Conservation (phyloP, 805 yeast species). For the Saturnispora sekii region DNA sequence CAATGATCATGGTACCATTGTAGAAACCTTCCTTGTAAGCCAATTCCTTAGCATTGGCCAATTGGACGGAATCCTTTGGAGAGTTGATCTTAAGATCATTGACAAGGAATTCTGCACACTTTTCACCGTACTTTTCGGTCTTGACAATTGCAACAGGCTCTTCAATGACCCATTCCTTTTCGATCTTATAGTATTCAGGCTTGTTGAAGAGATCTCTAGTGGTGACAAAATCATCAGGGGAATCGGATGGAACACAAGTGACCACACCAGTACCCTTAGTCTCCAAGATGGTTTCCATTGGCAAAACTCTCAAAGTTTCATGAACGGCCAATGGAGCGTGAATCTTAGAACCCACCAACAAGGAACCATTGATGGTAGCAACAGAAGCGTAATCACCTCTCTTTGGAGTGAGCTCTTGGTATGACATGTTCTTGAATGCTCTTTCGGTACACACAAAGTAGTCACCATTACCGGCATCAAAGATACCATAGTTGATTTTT, state of each 20-base stretch:
- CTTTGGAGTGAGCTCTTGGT: slow-evolving; percentile 82
- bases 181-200: slow-evolving; percentile 81
- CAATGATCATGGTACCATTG: slow-evolving; percentile 72
- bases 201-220: slow-evolving; percentile 75
- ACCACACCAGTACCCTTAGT: slow-evolving; percentile 98
- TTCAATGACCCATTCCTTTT: slow-evolving; percentile 74
- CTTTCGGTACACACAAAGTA: slow-evolving; percentile 84
- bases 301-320: slow-evolving; percentile 69
- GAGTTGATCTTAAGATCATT: slow-evolving; percentile 86
- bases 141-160: slow-evolving; percentile 66
- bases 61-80: slow-evolving; percentile 80
- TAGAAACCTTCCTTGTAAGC: slow-evolving; percentile 97
- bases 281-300: slow-evolving; percentile 96
- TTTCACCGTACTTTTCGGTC: slow-evolving; percentile 81
- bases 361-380: slow-evolving; percentile 54
- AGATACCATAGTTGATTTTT: slow-evolving; percentile 84
- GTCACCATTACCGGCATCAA: slow-evolving; percentile 69
- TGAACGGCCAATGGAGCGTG: slow-evolving; percentile 72
- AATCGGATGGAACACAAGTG: slow-evolving; percentile 97
- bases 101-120: slow-evolving; percentile 75
- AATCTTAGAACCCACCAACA: slow-evolving; percentile 78
- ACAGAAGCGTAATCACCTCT: slow-evolving; percentile 69
- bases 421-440: slow-evolving; percentile 95
- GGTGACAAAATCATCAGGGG: slow-evolving; percentile 95
- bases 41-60: slow-evolving; percentile 86